Conservation (phyloP, 2,329 filamentous ascomycete species). For the Cyphellophora europaea region DNA sequence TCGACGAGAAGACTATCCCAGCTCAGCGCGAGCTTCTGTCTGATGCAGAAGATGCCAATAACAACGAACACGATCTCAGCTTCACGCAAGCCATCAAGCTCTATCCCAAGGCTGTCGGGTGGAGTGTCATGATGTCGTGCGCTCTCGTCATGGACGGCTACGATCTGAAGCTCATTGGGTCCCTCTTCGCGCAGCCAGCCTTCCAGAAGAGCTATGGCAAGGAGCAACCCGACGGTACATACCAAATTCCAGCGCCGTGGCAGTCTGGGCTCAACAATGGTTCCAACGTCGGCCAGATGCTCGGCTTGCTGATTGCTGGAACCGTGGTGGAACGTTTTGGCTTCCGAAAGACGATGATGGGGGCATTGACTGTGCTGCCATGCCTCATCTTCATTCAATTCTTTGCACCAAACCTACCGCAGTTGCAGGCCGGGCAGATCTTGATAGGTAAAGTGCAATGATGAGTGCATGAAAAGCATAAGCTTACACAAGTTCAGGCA, state of each 20-base stretch:
- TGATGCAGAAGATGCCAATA: slow-evolving; percentile 21
- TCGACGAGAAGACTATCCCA: too few relatives aligned
- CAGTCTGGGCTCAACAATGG: slow-evolving; percentile 22
- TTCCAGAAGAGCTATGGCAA: slow-evolving; percentile 36
- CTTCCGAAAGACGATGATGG: slow-evolving; percentile 36
- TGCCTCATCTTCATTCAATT: slow-evolving; percentile 42
- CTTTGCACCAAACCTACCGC: slow-evolving; percentile 36
- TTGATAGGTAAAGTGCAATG: slow-evolving; percentile 19
- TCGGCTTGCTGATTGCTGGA: slow-evolving; percentile 23
- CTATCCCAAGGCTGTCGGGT: slow-evolving; percentile 78
- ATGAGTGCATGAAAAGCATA: slow-evolving; percentile 15
- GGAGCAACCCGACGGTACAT: slow-evolving; percentile 12
- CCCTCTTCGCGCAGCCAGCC: slow-evolving; percentile 52
- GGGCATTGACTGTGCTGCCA: slow-evolving; percentile 29
- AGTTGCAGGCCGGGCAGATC: slow-evolving; percentile 37
- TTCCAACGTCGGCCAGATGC: slow-evolving; percentile 18
- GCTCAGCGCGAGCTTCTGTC: too few relatives aligned
- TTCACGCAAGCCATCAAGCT: slow-evolving; percentile 66
- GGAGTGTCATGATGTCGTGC: slow-evolving; percentile 75
- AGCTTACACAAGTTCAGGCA: slow-evolving; percentile 22
- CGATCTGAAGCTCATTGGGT: slow-evolving; percentile 51
- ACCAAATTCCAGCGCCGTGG: slow-evolving; percentile 22
- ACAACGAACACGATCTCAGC: slow-evolving; percentile 53
- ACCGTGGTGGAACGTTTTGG: slow-evolving; percentile 25
- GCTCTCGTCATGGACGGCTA: slow-evolving; percentile 80